A percentile compares a stretch with the other conserved stretches of the same genome.
These are phyloP conservation scores for Przewalskia tangutica DNA, from an alignment of 257 asterid species.

Conservation along the genomic window DNA sequence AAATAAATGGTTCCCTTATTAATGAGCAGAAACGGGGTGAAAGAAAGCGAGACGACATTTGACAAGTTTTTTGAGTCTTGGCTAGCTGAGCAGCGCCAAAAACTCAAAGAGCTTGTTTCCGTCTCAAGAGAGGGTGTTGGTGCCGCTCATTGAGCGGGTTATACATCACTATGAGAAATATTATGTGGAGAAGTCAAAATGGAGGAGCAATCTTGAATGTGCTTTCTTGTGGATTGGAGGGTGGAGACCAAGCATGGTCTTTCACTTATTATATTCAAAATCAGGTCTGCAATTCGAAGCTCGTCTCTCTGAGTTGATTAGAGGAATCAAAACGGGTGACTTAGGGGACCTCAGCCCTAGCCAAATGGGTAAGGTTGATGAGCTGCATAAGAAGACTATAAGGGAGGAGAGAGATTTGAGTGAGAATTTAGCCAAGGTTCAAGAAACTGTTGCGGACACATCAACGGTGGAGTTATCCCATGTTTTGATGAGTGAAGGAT, in stretches of 20 bases:
- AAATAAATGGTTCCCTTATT: neutral
- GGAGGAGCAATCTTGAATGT: conserved; percentile 53
- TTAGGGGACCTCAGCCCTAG: conserved; percentile 26
- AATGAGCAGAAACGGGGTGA: neutral
- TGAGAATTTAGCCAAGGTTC: conserved; percentile 49
- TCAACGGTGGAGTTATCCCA: conserved; percentile 47
- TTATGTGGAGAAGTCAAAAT: conserved; percentile 29
- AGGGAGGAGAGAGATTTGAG: conserved; percentile 34
- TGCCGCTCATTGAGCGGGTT: conserved; percentile 21
- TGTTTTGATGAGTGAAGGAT: neutral
- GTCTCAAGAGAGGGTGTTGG: conserved; percentile 8
- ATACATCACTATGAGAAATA: conserved; percentile 45
- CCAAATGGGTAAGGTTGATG: conserved; percentile 30
- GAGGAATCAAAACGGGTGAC: conserved; percentile 30
- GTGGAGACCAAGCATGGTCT: conserved; percentile 63
- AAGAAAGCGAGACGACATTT: conserved; percentile 17
- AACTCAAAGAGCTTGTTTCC: conserved; percentile 32
- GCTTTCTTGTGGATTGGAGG: conserved; percentile 67
- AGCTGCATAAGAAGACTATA: conserved; percentile 32
- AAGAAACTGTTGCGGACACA: conserved; percentile 40
- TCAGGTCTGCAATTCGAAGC: conserved; percentile 48
- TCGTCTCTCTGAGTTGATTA: conserved; percentile 21
- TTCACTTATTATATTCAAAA: conserved; percentile 54
- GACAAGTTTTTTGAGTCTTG: conserved; percentile 39
- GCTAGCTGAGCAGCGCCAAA: conserved; percentile 36